phyloP scores from a whole-genome alignment of 495 filamentous ascomycete genomes.

The Lepraria neglecta region DNA sequence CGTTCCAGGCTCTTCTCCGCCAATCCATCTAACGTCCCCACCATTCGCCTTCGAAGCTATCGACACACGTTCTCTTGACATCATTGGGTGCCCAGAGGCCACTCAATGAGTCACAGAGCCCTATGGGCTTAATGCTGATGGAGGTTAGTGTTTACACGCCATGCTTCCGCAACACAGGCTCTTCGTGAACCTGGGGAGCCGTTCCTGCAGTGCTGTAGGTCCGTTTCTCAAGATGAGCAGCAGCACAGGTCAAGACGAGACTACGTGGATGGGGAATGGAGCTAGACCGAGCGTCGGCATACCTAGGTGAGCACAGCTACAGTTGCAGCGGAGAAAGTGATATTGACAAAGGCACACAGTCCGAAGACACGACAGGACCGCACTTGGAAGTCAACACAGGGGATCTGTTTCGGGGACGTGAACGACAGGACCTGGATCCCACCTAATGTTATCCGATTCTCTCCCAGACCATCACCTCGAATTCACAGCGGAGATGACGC shows the following conservation, averaged over 20 bases:
- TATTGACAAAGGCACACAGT: neutral
- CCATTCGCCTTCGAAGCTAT: neutral
- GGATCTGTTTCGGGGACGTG: neutral
- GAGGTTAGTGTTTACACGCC: neutral
- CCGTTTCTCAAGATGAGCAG: conserved; percentile 10
- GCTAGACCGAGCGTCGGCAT: neutral
- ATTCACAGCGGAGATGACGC: neutral
- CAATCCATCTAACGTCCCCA: neutral
- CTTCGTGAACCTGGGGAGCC: neutral
- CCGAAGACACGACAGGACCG: neutral
- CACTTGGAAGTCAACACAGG: conserved; percentile 8
- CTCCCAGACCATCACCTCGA: neutral
- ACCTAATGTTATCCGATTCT: neutral
- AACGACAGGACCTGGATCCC: neutral
- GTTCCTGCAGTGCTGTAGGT: neutral
- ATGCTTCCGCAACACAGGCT: conserved; percentile 9
- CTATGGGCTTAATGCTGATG: conserved; percentile 1
- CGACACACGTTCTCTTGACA: conserved; percentile 1
- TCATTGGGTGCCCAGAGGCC: neutral
- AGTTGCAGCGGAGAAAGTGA: neutral
- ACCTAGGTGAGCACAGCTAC: neutral
- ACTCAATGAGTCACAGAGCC: neutral
- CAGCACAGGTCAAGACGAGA: neutral
- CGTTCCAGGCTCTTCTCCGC: neutral
- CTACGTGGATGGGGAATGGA: no score